Conservation (phyloP, 345 rosid genomes). For the Eucalyptus camaldulensis region DNA sequence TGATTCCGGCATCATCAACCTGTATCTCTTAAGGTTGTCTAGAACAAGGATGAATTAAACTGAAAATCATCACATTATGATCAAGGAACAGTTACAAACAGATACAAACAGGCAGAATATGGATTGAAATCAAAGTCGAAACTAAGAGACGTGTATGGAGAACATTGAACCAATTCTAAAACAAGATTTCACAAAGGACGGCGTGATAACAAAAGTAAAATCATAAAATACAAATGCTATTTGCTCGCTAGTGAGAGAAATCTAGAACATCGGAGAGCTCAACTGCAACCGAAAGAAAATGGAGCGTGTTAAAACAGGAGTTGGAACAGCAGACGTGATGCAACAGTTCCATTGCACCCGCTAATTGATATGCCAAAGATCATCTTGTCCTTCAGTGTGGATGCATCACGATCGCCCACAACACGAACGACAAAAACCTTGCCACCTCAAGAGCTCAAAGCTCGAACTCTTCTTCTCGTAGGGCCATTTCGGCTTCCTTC, state of each 20-base stretch:
- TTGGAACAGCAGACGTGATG: background rate
- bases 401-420: background rate
- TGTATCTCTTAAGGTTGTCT: background rate
- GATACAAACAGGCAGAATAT: background rate
- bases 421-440: background rate
- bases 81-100: background rate
- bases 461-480: constrained; percentile 81
- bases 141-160: background rate
- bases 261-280: background rate
- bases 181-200: background rate
- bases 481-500: constrained; percentile 79
- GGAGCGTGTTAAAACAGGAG: background rate
- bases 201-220: background rate
- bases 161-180: background rate
- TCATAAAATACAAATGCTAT: background rate
- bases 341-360: background rate
- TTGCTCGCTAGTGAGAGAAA: background rate
- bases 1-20: background rate
- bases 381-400: background rate
- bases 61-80: background rate
- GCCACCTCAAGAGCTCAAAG: constrained; percentile 22
- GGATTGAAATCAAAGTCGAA: background rate
- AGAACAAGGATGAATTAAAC: background rate
- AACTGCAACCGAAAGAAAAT: background rate
- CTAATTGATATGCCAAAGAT: background rate